Base-by-base conservation (phyloP, 1,139 yeast species). In the Saccharomyces hybrid region DNA sequence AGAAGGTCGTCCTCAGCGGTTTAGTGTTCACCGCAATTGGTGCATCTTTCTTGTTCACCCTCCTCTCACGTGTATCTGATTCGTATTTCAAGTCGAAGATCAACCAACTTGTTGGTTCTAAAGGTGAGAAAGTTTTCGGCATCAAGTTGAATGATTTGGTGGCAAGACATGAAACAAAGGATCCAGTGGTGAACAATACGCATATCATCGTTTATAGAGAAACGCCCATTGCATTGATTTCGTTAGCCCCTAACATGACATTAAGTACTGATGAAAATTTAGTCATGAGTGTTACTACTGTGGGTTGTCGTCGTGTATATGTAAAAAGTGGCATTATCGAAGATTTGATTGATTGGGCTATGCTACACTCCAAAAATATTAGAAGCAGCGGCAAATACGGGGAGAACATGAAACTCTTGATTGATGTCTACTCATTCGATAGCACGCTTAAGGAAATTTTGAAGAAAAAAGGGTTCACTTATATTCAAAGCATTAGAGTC, bases 291-390 rank as follows among this genome's bases (percentile, higher is more conserved):
- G 78, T 86, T 54, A 75, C 81, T 3, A 82, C 85, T 2, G 67
- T 82, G 23, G 84, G 84, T 55, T 79, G 84, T 48, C 78, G 89
- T 69, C 81, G 80, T 64, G 90, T 85, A 2, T 86, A 85, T 65
- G 69, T 76, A 47, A 77, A 75, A 57, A 81, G 84, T 11, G 89
- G 86, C 46, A 78, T 86, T 55, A 77, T 84, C 38, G 77, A 77
- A 51, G 84, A 85, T 60, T 73, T 85, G 57, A 60, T 85, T 31
- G 83, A 78, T 53, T 83, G 86, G 84, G 79, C 85, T 6, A 72
- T 79, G 55, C 60, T 73, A 38, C 76, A 84, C 64, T 72, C 85
- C 13, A 73, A 76, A 55, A 69, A 69, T 41, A 66, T 82, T 50
- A 49, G 54, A 16, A 52, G 61, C 27, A 57, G 63, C 51, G 68